A percentile compares a stretch with the other conserved stretches of the same genome.
Evolutionary conservation across 2,329 filamentous ascomycete species (phyloP).

Genomic region (Sarocladium strictum): DNA sequence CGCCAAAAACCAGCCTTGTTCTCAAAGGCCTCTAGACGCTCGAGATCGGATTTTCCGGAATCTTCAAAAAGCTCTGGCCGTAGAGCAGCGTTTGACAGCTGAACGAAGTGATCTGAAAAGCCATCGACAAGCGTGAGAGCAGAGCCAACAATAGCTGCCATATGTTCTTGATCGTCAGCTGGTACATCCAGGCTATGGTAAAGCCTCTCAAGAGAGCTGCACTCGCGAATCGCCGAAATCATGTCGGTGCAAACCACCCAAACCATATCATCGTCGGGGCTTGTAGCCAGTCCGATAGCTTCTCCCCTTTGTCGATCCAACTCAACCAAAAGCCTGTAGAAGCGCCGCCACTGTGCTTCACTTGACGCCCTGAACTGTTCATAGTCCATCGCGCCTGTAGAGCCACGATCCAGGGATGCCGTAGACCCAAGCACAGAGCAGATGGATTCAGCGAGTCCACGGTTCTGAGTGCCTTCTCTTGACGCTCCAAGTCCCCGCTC

Average conservation of each 20-base stretch:
- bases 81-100: slow-evolving; percentile 62
- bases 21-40: slow-evolving; percentile 73
- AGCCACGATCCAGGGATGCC: slow-evolving; percentile 55
- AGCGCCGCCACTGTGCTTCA: slow-evolving; percentile 82
- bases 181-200: slow-evolving; percentile 58
- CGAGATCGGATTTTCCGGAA: slow-evolving; percentile 60
- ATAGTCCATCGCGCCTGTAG: slow-evolving; percentile 65
- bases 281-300: slow-evolving; percentile 70
- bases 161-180: slow-evolving; percentile 45
- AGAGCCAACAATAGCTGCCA: slow-evolving; percentile 60
- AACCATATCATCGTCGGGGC: slow-evolving; percentile 62
- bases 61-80: slow-evolving; percentile 70
- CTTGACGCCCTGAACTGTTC: slow-evolving; percentile 67
- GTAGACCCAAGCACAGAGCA: slow-evolving; percentile 66
- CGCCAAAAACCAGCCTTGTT: slow-evolving; percentile 72
- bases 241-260: slow-evolving; percentile 84
- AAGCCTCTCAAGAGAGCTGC: slow-evolving; percentile 70
- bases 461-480: slow-evolving; percentile 35
- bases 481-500: slow-evolving; percentile 50
- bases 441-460: slow-evolving; percentile 68
- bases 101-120: slow-evolving; percentile 63
- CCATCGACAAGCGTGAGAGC: slow-evolving; percentile 64
- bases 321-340: slow-evolving; percentile 79
- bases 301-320: slow-evolving; percentile 83
- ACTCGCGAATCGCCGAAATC: slow-evolving; percentile 71